These are phyloP conservation scores for Astrothelium subdiscretum DNA, from an alignment of 495 filamentous ascomycete genomes.

Conservation along the genomic window DNA sequence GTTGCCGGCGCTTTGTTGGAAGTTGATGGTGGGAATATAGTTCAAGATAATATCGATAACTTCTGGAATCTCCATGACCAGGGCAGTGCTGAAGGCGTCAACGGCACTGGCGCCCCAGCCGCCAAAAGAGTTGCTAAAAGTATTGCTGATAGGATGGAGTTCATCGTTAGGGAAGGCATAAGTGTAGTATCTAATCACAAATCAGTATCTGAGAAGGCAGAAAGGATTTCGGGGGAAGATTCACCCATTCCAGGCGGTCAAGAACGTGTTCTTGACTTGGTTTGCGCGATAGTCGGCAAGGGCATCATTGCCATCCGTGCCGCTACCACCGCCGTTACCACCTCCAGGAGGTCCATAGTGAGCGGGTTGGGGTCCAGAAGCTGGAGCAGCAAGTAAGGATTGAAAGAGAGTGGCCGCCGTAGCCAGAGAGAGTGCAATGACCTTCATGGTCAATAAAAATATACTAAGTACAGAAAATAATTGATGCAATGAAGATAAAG, in stretches of 20 bases:
- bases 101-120: slow-evolving; percentile 80
- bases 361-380: background rate
- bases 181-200: slow-evolving; percentile 43
- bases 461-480: background rate
- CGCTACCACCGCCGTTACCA: background rate
- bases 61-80: slow-evolving; percentile 60
- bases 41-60: slow-evolving; percentile 59
- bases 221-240: background rate
- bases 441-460: background rate
- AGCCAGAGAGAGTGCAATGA: background rate
- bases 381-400: background rate
- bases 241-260: slow-evolving; percentile 11
- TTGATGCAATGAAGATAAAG: background rate
- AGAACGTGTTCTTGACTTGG: slow-evolving; percentile 6
- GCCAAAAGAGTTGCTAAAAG: slow-evolving; percentile 62
- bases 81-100: slow-evolving; percentile 70
- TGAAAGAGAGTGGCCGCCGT: background rate
- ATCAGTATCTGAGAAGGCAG: background rate
- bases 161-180: slow-evolving; percentile 76
- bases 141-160: slow-evolving; percentile 54
- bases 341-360: too few species aligned
- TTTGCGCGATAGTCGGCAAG: background rate
- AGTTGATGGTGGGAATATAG: slow-evolving; percentile 58
- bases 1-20: slow-evolving; percentile 35
- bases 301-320: background rate